phyloP scores from a whole-genome alignment of 768 basidiomycete species.

The Gloeostereum incarnatum region DNA sequence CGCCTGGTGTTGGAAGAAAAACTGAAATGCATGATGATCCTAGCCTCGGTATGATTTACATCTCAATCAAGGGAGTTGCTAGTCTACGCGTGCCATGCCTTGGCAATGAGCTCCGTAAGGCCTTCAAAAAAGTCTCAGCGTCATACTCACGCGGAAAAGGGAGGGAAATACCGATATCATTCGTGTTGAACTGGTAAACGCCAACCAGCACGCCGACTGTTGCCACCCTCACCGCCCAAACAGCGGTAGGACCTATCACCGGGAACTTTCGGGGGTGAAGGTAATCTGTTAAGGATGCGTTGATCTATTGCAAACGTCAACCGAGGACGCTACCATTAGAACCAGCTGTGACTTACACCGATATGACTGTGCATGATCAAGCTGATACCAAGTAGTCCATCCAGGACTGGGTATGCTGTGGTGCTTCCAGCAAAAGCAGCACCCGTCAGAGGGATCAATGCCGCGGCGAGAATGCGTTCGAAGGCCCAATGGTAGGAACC shows the following conservation, averaged over 20 bases:
- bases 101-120: constrained; percentile 17
- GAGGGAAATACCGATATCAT: constrained; percentile 78
- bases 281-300: constrained; percentile 77
- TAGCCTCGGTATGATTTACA: no score
- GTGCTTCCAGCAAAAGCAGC: constrained; percentile 78
- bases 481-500: constrained; percentile 93
- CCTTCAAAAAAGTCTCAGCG: constrained; percentile 4
- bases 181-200: constrained; percentile 97
- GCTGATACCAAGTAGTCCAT: constrained; percentile 80
- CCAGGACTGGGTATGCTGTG: constrained; percentile 73
- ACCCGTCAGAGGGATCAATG: constrained; percentile 81
- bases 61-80: no score
- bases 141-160: background rate
- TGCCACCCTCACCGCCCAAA: constrained; percentile 70
- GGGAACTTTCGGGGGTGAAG: constrained; percentile 92
- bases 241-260: constrained; percentile 52
- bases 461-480: constrained; percentile 84
- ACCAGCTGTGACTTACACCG: constrained; percentile 47
- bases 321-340: background rate
- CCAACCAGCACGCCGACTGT: constrained; percentile 83
- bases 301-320: constrained; percentile 45
- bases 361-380: constrained; percentile 95
- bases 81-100: constrained; percentile 75
- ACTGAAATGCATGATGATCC: no score
- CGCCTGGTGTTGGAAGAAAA: no score